These are phyloP conservation scores for Prunus dulcis DNA, from an alignment of 306 rosid genomes.

Conservation along the genomic window DNA sequence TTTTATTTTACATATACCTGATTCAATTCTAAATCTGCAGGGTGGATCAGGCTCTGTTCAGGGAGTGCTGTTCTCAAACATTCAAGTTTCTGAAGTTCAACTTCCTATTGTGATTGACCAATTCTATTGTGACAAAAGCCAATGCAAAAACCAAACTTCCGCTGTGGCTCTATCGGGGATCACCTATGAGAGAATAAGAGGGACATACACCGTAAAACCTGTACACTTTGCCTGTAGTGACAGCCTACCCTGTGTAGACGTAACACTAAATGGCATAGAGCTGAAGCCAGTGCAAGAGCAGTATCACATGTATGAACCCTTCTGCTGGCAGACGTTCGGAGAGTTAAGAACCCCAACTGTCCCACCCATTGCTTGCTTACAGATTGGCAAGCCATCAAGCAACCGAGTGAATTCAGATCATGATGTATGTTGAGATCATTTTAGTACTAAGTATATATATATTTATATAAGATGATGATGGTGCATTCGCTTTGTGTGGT, in stretches of 20 bases:
- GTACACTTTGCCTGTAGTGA: conserved; percentile 97
- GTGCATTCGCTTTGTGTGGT: conserved; percentile 44
- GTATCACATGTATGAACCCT: conserved; percentile 74
- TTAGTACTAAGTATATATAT: conserved; percentile 3
- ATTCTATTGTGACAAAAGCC: conserved; percentile 83
- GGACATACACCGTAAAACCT: conserved; percentile 85
- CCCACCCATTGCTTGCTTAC: conserved; percentile 82
- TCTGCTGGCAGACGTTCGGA: conserved; percentile 94
- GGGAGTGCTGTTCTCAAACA: conserved; percentile 83
- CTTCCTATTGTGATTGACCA: conserved; percentile 93
- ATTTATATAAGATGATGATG: conserved; percentile 22
- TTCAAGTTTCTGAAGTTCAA: conserved; percentile 81
- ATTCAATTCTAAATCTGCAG: conserved; percentile 36
- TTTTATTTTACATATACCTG: background rate
- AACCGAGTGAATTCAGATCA: conserved; percentile 67
- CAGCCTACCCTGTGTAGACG: conserved; percentile 77
- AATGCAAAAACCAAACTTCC: conserved; percentile 67
- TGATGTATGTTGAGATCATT: conserved; percentile 52
- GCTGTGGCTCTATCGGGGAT: conserved; percentile 89
- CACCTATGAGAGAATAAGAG: conserved; percentile 80
- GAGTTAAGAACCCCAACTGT: conserved; percentile 72
- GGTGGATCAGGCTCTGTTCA: conserved; percentile 95
- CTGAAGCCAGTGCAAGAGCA: conserved; percentile 73
- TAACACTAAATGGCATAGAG: conserved; percentile 70
- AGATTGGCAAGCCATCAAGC: conserved; percentile 77